Percentiles rank a stretch among this genome's conserved stretches.
These are phyloP conservation scores for Gleditsia sinensis DNA, from an alignment of 306 rosid genomes.

Conservation along the genomic window DNA sequence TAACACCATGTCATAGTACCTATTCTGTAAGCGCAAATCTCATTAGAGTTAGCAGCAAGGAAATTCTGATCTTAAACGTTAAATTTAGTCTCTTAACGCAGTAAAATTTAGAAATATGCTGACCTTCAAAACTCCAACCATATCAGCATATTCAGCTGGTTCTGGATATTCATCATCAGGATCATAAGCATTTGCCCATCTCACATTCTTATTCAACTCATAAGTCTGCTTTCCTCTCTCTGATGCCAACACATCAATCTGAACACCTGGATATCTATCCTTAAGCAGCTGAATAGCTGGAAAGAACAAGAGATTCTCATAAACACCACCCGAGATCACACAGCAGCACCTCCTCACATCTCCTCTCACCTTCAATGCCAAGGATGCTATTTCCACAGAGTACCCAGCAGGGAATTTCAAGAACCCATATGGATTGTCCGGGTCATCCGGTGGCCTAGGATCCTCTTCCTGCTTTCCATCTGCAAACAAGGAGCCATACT, in stretches of 20 bases:
- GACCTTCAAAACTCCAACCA: constrained; percentile 80
- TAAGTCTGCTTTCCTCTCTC: constrained; percentile 78
- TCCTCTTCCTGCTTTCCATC: constrained; percentile 93
- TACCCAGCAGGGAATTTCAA: constrained; percentile 80
- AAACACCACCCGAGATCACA: constrained; percentile 80
- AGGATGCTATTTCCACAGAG: constrained; percentile 68
- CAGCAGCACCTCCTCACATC: constrained; percentile 91
- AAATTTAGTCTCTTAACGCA: constrained; percentile 2
- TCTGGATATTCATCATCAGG: constrained; percentile 70
- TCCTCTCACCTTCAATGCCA: constrained; percentile 70
- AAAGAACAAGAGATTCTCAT: constrained; percentile 76
- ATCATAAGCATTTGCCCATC: constrained; percentile 80
- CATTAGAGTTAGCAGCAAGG: not conserved
- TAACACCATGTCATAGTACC: constrained; percentile 95
- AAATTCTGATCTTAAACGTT: constrained; percentile 12
- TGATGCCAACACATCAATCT: constrained; percentile 60
- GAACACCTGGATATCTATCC: constrained; percentile 87
- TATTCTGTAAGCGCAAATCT: constrained; percentile 49
- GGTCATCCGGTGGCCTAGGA: constrained; percentile 75
- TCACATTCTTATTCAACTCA: constrained; percentile 86
- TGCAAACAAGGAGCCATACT: constrained; percentile 62
- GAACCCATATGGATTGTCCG: constrained; percentile 71
- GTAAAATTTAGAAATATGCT: constrained; percentile 8
- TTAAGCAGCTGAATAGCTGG: constrained; percentile 77
- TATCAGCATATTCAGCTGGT: constrained; percentile 80